These are phyloP conservation scores for Fulvia fulva DNA, from an alignment of 2,329 filamentous ascomycete species.

Conservation along the genomic window DNA sequence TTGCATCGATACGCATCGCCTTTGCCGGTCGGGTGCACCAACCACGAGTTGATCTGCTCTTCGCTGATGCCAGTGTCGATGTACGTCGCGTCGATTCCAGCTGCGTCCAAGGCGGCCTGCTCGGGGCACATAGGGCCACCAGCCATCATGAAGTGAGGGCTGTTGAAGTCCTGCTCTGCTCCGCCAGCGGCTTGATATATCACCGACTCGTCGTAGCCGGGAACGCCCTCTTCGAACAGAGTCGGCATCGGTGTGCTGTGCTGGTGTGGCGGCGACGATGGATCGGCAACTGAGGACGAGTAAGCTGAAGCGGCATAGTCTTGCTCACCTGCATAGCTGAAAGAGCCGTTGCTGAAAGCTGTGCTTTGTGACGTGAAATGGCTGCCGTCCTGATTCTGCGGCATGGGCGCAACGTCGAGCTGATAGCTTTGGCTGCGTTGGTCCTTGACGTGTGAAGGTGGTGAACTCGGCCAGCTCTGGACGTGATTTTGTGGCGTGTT, in stretches of 20 bases:
- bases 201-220: slow-evolving; percentile 20
- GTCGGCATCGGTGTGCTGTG: slow-evolving; percentile 36
- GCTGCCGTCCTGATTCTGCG: slow-evolving; percentile 34
- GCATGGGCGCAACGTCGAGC: slow-evolving; percentile 54
- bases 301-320: slow-evolving; percentile 48
- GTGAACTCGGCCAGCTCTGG: slow-evolving; percentile 35
- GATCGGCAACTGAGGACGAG: slow-evolving; percentile 47
- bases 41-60: slow-evolving; percentile 61
- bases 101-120: slow-evolving; percentile 44
- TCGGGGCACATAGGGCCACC: slow-evolving; percentile 32
- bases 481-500: slow-evolving; percentile 42
- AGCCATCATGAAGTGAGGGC: slow-evolving; percentile 30
- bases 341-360: slow-evolving; percentile 34
- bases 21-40: slow-evolving; percentile 43
- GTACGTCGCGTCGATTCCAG: slow-evolving; percentile 52
- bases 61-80: slow-evolving; percentile 79
- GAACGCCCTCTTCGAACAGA: slow-evolving; percentile 32
- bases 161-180: slow-evolving; percentile 30
- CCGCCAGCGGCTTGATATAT: slow-evolving; percentile 30
- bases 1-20: slow-evolving; percentile 48
- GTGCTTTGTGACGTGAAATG: slow-evolving; percentile 13
- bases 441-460: slow-evolving; percentile 29
- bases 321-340: slow-evolving; percentile 37
- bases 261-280: slow-evolving; percentile 41
- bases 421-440: slow-evolving; percentile 38